Conservation (phyloP, 495 filamentous ascomycete species). For the Cudoniella acicularis region DNA sequence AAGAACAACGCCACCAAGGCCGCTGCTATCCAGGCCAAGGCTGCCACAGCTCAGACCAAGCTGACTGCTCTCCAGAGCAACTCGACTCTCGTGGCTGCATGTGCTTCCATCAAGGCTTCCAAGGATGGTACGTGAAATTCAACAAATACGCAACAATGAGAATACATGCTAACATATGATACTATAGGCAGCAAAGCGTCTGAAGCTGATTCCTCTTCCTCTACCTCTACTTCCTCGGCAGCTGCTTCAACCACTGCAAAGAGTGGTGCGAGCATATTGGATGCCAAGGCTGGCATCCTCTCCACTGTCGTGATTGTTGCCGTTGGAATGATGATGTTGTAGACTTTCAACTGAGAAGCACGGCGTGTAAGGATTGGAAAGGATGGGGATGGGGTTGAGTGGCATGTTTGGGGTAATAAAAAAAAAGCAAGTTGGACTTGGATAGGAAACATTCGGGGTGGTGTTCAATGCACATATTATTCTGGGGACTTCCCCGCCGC, state of each 20-base stretch:
- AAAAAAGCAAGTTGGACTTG: not conserved
- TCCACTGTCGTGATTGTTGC: conserved; percentile 13
- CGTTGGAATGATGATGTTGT: conserved; percentile 15
- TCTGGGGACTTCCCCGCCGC: not conserved
- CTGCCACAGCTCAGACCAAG: conserved; percentile 2
- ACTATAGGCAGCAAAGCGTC: not conserved
- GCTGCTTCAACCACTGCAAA: conserved; percentile 4
- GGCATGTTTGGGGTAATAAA: not conserved
- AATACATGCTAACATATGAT: not conserved
- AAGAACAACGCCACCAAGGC: conserved; percentile 17
- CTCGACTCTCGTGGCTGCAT: conserved; percentile 9
- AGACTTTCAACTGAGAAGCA: not conserved
- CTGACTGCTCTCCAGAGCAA: conserved; percentile 4
- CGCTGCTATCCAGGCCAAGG: conserved; percentile 5
- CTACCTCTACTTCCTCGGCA: not conserved
- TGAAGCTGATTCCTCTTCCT: not conserved
- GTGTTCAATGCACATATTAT: not conserved
- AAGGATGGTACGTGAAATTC: not conserved
- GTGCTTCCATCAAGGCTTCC: conserved; percentile 7
- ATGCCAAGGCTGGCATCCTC: conserved; percentile 1
- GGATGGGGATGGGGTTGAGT: not conserved
- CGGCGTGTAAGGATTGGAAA: not conserved
- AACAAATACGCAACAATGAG: not conserved
- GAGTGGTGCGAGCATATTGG: conserved; percentile 3
- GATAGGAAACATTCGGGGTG: not conserved